Conservation (phyloP, 1,284 basidiomycete genomes). For the Earliella scabrosa region DNA sequence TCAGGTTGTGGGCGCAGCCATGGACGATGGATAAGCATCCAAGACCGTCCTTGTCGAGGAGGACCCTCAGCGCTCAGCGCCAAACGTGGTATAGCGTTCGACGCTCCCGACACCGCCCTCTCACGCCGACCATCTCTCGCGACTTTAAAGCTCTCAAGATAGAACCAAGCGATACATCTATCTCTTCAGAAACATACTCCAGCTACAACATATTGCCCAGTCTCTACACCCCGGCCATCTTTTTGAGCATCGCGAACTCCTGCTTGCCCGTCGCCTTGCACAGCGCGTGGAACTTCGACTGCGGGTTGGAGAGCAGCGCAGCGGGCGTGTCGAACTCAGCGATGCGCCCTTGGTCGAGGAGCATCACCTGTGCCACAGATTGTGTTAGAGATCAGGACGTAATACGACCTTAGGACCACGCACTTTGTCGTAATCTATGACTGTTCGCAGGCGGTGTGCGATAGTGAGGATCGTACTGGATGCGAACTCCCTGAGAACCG, state of each 20-base stretch:
- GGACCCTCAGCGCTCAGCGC: too few species aligned
- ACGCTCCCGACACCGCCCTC: too few species aligned
- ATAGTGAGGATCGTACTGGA: conserved; percentile 63
- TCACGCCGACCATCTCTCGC: too few species aligned
- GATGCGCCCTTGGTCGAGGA: conserved; percentile 87
- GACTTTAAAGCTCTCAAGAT: too few species aligned
- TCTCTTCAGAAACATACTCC: not conserved
- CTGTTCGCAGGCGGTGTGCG: conserved; percentile 69
- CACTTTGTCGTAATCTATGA: conserved; percentile 63
- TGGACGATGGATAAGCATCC: too few species aligned
- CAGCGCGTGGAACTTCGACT: conserved; percentile 75
- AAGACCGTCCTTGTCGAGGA: too few species aligned
- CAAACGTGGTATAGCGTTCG: too few species aligned
- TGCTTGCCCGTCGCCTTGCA: conserved; percentile 84
- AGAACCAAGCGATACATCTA: not conserved
- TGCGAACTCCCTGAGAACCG: conserved; percentile 48
- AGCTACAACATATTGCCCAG: not conserved
- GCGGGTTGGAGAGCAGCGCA: conserved; percentile 64
- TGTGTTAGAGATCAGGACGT: conserved; percentile 3
- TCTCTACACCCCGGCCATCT: conserved; percentile 57
- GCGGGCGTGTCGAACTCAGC: conserved; percentile 83
- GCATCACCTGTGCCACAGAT: conserved; percentile 63
- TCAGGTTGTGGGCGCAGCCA: too few species aligned
- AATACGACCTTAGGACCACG: not conserved
- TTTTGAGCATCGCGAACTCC: conserved; percentile 78